Percentiles rank a stretch among this genome's conserved stretches.
Evolutionary conservation across 169 alveolate genomes (phyloP).

Genomic region (Blepharisma undulans): DNA sequence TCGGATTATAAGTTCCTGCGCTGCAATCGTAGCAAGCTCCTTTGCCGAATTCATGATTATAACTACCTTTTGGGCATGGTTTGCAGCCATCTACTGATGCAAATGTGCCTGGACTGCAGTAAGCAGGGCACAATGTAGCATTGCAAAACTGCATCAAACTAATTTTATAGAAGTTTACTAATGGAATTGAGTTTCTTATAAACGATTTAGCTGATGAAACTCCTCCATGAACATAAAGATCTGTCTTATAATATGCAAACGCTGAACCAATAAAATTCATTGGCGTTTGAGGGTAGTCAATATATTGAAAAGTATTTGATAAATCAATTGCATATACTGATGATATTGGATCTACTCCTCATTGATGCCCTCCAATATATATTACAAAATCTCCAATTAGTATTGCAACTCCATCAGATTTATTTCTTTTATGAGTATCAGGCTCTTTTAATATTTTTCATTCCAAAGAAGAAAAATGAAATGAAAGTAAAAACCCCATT

Average conservation of each 20-base stretch:
- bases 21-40: neutral
- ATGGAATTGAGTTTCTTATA: neutral
- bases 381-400: neutral
- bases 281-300: neutral
- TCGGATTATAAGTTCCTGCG: conserved; percentile 5
- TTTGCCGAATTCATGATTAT: neutral
- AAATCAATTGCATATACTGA: neutral
- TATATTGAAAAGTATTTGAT: neutral
- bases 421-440: neutral
- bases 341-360: neutral
- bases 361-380: neutral
- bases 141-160: neutral
- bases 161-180: neutral
- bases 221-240: conserved; percentile 12
- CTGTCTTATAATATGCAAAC: neutral
- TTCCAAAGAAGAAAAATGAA: neutral
- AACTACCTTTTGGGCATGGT: neutral
- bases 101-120: neutral
- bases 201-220: neutral
- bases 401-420: neutral
- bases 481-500: neutral
- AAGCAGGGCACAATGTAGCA: neutral
- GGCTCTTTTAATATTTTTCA: neutral
- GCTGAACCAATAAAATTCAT: conserved; percentile 6
- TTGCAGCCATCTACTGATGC: neutral